Evolutionary conservation across 2,329 filamentous ascomycete genomes (phyloP).

Genomic region (Monosporascus sp.): DNA sequence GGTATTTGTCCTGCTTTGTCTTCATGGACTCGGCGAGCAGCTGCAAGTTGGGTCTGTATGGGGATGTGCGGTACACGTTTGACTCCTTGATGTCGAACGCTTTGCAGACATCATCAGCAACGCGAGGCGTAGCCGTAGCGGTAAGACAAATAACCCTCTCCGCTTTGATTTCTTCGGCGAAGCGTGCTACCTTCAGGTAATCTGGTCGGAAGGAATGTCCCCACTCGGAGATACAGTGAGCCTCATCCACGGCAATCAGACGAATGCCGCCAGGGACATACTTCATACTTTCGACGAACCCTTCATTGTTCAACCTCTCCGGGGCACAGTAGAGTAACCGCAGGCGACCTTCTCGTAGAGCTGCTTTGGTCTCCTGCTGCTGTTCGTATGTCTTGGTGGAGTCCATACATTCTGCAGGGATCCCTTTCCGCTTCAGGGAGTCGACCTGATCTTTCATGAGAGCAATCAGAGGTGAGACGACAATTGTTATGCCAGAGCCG

Average conservation of each 20-base stretch:
- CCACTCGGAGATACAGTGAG: constrained; percentile 53
- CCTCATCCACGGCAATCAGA: constrained; percentile 53
- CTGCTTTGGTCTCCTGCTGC: constrained; percentile 31
- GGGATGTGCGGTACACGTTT: constrained; percentile 54
- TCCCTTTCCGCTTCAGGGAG: constrained; percentile 41
- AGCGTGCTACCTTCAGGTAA: constrained; percentile 42
- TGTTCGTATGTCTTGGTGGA: constrained; percentile 50
- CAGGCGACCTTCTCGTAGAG: constrained; percentile 40
- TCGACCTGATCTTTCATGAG: constrained; percentile 60
- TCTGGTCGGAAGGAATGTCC: constrained; percentile 27
- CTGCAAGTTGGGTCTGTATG: constrained; percentile 54
- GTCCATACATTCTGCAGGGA: constrained; percentile 51
- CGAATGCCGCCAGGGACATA: constrained; percentile 50
- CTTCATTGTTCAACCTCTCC: constrained; percentile 57
- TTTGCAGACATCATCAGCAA: constrained; percentile 49
- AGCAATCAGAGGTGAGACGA: constrained; percentile 52
- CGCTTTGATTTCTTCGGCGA: constrained; percentile 49
- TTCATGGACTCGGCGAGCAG: constrained; percentile 43
- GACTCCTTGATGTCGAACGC: constrained; percentile 44
- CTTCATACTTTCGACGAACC: constrained; percentile 52
- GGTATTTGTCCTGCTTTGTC: constrained; percentile 39
- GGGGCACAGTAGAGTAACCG: constrained; percentile 55
- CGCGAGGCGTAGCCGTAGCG: constrained; percentile 52
- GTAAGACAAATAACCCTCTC: constrained; percentile 57
- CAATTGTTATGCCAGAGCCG: constrained; percentile 47